phyloP scores from a whole-genome alignment of 768 basidiomycete genomes.

The Sarcomyxa edulis region DNA sequence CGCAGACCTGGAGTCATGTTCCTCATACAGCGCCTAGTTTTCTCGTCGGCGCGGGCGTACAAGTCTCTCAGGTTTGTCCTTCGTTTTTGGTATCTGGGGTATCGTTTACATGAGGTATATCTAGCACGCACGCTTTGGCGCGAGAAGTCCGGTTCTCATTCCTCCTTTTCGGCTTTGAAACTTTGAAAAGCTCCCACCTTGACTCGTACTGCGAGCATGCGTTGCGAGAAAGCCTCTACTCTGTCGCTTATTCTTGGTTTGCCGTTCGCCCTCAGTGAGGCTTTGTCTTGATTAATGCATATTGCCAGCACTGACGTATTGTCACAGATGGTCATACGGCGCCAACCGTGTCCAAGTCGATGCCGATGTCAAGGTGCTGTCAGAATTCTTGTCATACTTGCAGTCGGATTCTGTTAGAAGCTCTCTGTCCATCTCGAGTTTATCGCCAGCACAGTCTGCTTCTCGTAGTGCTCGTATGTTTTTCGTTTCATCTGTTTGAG shows the following conservation, averaged over 20 bases:
- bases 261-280: slow-evolving; percentile 86
- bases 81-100: background rate
- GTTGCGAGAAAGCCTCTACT: slow-evolving; percentile 72
- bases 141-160: slow-evolving; percentile 89
- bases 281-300: background rate
- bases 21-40: slow-evolving; percentile 76
- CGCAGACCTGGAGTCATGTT: slow-evolving; percentile 79
- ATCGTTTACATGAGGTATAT: slow-evolving; percentile 5
- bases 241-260: slow-evolving; percentile 88
- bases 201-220: slow-evolving; percentile 77
- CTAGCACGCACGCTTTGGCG: slow-evolving; percentile 86
- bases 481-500: background rate
- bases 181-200: slow-evolving; percentile 80
- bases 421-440: slow-evolving; percentile 51
- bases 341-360: slow-evolving; percentile 87
- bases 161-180: slow-evolving; percentile 89
- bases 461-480: slow-evolving; percentile 37
- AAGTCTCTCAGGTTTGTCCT: slow-evolving; percentile 65
- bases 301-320: background rate
- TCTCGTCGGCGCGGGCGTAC: slow-evolving; percentile 71
- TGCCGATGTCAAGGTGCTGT: slow-evolving; percentile 81
- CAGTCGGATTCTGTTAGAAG: slow-evolving; percentile 69
- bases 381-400: slow-evolving; percentile 76
- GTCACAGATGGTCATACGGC: slow-evolving; percentile 89
- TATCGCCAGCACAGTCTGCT: slow-evolving; percentile 45